These are phyloP conservation scores for Coelastrella sp. DNA, from an alignment of 139 green algal genomes.

Conservation along the genomic window DNA sequence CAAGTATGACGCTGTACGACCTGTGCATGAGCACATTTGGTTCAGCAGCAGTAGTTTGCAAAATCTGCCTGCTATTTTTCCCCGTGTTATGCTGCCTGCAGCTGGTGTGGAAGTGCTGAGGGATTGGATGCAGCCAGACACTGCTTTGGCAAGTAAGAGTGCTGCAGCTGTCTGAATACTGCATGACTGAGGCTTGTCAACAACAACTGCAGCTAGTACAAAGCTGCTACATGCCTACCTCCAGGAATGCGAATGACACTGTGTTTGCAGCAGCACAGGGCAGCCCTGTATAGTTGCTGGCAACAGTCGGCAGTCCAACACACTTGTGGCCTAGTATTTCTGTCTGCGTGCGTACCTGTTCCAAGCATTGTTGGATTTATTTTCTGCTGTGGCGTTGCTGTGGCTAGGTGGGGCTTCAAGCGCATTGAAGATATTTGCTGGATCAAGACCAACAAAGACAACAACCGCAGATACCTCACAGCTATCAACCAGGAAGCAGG, in stretches of 20 bases:
- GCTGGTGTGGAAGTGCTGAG: conserved; percentile 76
- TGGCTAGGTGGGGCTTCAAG: conserved; percentile 83
- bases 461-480: conserved; percentile 52
- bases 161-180: not conserved
- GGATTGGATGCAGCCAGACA: conserved; percentile 78
- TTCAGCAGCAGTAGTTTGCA: too few relatives aligned
- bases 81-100: conserved; percentile 29
- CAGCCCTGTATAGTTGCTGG: not conserved
- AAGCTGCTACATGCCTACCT: too few relatives aligned
- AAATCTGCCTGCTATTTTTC: not conserved
- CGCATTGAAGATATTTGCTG: conserved; percentile 88
- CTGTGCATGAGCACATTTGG: too few relatives aligned
- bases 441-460: conserved; percentile 83
- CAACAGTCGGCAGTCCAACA: too few relatives aligned
- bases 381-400: not conserved
- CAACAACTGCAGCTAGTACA: too few relatives aligned
- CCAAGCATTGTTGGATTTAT: too few relatives aligned
- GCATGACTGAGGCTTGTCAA: too few relatives aligned
- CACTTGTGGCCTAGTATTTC: too few relatives aligned
- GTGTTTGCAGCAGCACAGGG: not conserved
- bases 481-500: conserved; percentile 70
- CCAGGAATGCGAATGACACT: not conserved
- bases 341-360: too few relatives aligned
- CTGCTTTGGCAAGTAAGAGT: conserved; percentile 55
- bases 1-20: too few relatives aligned